Evolutionary conservation across 345 rosid genomes (phyloP).

Genomic region (Brassica juncea): DNA sequence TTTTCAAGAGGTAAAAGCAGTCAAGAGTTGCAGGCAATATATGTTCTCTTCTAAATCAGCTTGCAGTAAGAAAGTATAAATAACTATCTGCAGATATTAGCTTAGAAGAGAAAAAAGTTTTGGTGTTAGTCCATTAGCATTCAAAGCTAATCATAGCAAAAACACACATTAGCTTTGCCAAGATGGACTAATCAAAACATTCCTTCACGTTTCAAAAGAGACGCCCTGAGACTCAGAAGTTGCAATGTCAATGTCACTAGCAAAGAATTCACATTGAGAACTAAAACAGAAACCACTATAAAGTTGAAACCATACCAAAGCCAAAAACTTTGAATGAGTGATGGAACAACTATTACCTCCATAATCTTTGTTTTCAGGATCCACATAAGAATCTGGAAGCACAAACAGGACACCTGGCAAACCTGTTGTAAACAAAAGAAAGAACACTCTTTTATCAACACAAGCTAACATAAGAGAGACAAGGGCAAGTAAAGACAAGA

Average conservation of each 20-base stretch:
- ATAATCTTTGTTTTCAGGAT: constrained; percentile 85
- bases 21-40: not conserved
- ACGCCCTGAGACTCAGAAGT: not conserved
- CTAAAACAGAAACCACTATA: not conserved
- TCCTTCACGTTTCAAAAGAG: not conserved
- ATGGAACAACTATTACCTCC: constrained; percentile 57
- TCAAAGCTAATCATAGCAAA: constrained; percentile 40
- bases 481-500: constrained; percentile 50
- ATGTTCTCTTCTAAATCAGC: constrained; percentile 17
- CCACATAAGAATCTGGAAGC: constrained; percentile 93
- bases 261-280: not conserved
- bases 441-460: not conserved
- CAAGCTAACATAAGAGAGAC: constrained; percentile 2
- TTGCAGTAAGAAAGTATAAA: constrained; percentile 22
- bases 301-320: not conserved
- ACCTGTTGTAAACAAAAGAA: constrained; percentile 46
- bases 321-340: not conserved
- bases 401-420: constrained; percentile 89
- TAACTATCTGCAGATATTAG: constrained; percentile 25
- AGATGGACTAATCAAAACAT: constrained; percentile 35
- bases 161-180: constrained; percentile 56
- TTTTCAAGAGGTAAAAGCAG: not conserved
- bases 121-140: constrained; percentile 49
- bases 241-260: not conserved
- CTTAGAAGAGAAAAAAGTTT: constrained; percentile 21